Percentiles rank a stretch among this genome's conserved stretches.
Evolutionary conservation across 75 land plant species (phyloP).

Genomic region (Sequoia sempervirens): DNA sequence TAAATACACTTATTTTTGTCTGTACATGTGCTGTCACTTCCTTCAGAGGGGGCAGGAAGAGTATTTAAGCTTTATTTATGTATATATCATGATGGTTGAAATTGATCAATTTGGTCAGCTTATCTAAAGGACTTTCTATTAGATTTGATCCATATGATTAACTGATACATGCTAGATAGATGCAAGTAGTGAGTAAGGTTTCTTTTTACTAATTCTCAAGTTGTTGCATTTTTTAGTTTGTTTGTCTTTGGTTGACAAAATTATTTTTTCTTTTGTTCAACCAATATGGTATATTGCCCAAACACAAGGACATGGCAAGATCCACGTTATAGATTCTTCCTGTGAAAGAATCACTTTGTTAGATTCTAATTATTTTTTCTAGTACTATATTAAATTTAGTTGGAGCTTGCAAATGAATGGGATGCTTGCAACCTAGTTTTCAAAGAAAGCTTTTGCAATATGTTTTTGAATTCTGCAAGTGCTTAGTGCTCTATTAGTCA

Average conservation of each 20-base stretch:
- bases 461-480: too few relatives aligned
- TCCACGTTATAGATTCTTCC: background rate
- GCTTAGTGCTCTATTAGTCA: too few relatives aligned
- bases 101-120: background rate
- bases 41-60: too few relatives aligned
- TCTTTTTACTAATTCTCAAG: too few relatives aligned
- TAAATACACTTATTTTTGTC: background rate
- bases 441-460: too few relatives aligned
- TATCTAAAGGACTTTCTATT: background rate
- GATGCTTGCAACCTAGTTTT: too few relatives aligned
- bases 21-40: background rate
- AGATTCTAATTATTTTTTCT: too few relatives aligned
- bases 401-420: background rate
- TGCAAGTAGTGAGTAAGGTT: background rate
- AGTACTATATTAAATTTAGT: background rate
- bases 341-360: too few relatives aligned
- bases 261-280: too few relatives aligned
- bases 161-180: background rate
- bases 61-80: background rate
- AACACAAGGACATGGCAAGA: background rate
- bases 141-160: background rate
- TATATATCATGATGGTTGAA: background rate
- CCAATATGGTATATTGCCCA: too few relatives aligned
- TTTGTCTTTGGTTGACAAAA: too few relatives aligned
- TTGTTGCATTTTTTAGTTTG: background rate